Percentiles rank a stretch among this genome's conserved stretches.
Evolutionary conservation across 2,329 filamentous ascomycete species (phyloP).

Genomic region (Escovopsis sp.): DNA sequence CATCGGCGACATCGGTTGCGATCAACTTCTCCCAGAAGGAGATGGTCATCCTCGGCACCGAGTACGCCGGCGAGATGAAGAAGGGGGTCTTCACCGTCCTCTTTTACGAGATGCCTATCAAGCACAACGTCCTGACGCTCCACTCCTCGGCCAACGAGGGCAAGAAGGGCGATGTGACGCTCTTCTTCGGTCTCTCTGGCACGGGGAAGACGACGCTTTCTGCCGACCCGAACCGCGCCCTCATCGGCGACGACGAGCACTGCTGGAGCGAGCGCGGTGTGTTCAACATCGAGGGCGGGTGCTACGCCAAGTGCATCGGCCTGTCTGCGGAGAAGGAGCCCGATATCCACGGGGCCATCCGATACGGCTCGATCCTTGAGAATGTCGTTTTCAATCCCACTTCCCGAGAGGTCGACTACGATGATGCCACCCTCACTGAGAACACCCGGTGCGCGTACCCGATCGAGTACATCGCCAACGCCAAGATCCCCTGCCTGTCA

Average conservation of each 20-base stretch:
- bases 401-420: slow-evolving; percentile 86
- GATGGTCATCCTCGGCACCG: slow-evolving; percentile 98
- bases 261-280: slow-evolving; percentile 95
- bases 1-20: slow-evolving; percentile 89
- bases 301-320: slow-evolving; percentile 98
- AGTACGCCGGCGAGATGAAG: slow-evolving; percentile 78
- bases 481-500: slow-evolving; percentile 92
- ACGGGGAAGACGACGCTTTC: slow-evolving; percentile 98
- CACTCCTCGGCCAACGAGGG: slow-evolving; percentile 99
- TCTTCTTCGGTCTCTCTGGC: slow-evolving; percentile 97
- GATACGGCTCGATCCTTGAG: slow-evolving; percentile 92
- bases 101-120: slow-evolving; percentile 99
- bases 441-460: slow-evolving; percentile 98
- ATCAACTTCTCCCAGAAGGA: slow-evolving; percentile 99
- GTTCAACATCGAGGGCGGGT: slow-evolving; percentile 99
- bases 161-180: slow-evolving; percentile 82
- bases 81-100: slow-evolving; percentile 98
- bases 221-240: slow-evolving; percentile 84
- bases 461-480: slow-evolving; percentile 97
- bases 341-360: slow-evolving; percentile 92
- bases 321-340: slow-evolving; percentile 98
- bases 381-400: slow-evolving; percentile 95
- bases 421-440: slow-evolving; percentile 87
- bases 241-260: slow-evolving; percentile 99
- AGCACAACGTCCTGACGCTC: slow-evolving; percentile 96